Conservation (phyloP, 192 early-diverging fungal genomes). For the Spizellomyces punctatus region DNA sequence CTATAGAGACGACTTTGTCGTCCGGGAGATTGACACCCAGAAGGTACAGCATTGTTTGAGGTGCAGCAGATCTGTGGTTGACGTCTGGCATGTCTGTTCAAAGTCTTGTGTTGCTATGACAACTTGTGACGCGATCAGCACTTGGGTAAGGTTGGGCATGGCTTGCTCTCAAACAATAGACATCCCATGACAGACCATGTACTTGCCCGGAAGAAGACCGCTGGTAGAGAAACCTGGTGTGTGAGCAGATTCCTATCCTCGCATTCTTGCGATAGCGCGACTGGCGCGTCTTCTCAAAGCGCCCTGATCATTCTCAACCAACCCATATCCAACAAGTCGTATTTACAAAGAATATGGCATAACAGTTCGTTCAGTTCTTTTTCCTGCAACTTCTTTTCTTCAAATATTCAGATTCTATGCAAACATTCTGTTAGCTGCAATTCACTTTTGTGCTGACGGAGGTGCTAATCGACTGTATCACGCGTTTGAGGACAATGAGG, state of each 20-base stretch:
- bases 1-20: constrained; percentile 80
- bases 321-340: constrained; percentile 43
- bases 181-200: too few species aligned
- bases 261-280: background rate
- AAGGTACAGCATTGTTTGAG: constrained; percentile 76
- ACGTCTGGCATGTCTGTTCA: background rate
- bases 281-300: background rate
- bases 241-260: constrained; percentile 6
- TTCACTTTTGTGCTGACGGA: constrained; percentile 82
- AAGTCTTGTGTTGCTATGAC: too few species aligned
- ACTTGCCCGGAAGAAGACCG: too few species aligned
- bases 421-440: too few species aligned
- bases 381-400: too few species aligned
- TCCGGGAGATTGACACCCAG: constrained; percentile 95
- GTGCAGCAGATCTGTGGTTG: background rate
- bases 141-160: too few species aligned
- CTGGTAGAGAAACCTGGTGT: background rate
- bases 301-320: constrained; percentile 78
- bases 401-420: too few species aligned
- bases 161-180: too few species aligned
- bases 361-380: background rate
- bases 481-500: constrained; percentile 51
- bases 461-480: constrained; percentile 87
- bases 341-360: constrained; percentile 35
- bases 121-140: too few species aligned